Base-by-base conservation (phyloP, 2,329 filamentous ascomycete genomes). In the Arthroderma sp. region DNA sequence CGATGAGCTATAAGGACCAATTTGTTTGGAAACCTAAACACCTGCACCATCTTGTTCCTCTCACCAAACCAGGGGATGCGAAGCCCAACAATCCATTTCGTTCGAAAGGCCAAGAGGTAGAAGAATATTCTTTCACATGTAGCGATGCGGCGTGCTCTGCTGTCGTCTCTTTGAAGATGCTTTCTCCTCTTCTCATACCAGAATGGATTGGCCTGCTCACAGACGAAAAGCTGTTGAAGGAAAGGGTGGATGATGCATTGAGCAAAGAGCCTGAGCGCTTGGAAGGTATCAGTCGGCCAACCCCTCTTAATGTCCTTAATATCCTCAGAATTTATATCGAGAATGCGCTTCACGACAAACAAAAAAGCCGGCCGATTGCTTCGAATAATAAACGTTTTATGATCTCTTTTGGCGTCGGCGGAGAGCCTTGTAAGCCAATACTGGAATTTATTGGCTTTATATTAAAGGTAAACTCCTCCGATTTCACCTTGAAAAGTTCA, bases 351-450 rank as follows among this genome's bases (percentile, higher is more conserved):
- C 66, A 69, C 38, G 64, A 71, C 15, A 58, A 61, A 5, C 66
- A 70, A 39, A 68, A 68, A 31, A 72, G 69, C 52, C 70, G 71
- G 51, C 60, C 66, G 38, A 78, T 83, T 52, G 72, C 73, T 4
- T 64, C 71, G 5, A 60, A 71, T 10, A 83, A 84, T 55, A 78
- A 80, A 56, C 73, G 74, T 46, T 84, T 82, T 51, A 66, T 76
- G 53, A 68, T 76, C 49, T 73, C 73, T 1, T 81, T 83, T 57
- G 79, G 77, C 6, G 63, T 71, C 36, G 76, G 80, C 37, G 67
- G 67, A 32, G 52, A 45, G 34, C 58, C 66, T 40, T 83, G 78
- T 56, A 68, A 70, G 51, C 64, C 68, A 7, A 57, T 84, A 29
- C 63, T 84, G 11, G 64, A 71, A 45, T 72, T 69, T 38, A 56